Base-by-base conservation (phyloP, 2,329 filamentous ascomycete genomes). In the Graphilbum ipis-grandicollis region DNA sequence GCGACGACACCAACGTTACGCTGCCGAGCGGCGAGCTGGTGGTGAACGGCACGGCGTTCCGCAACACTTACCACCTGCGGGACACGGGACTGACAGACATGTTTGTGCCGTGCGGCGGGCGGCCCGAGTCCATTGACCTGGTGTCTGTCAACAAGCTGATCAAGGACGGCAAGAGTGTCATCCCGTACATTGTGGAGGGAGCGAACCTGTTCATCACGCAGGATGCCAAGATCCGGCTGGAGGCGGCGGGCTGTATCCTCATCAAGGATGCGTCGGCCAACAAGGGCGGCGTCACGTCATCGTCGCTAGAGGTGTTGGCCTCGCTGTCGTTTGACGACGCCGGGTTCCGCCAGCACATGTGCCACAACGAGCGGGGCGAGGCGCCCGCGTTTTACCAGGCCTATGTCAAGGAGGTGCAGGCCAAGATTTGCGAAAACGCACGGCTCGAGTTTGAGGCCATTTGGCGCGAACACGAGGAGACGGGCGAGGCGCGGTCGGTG, bases 181-280 rank as follows among this genome's bases (percentile, higher is more conserved):
- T 98, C 42, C 86, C 88, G 1, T 98, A 92, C 61, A 90, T 98
- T 37, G 88, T 98, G 32, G 90, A 98, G 60, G 90, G 90, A 37
- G 90, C 90, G 57, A 98, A 48, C 56, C 67, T 98, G 38, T 98
- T 98, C 71, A 92, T 98, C 60, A 94, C 90, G 1, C 90, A 98
- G 58, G 90, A 98, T 50, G 88, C 88, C 49, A 96, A 96, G 65
- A 70, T 96, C 38, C 81, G 85, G 19, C 74, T 98, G 13, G 90
- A 98, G 62, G 79, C 84, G 48, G 86, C 88, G n/a, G 90, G 90
- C 41, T 92, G 84, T 52, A 75, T 96, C 49, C 60, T 98, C 30
- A 94, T 85, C 76, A 98, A 98, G 64, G 90, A 98, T 56, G 90
- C 90, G 5, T 93, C 84, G 28, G 86, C 88, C 39, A 98, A 98